Evolutionary conservation across 768 basidiomycete species (phyloP).

Genomic region (Kwoniella bestiolae): DNA sequence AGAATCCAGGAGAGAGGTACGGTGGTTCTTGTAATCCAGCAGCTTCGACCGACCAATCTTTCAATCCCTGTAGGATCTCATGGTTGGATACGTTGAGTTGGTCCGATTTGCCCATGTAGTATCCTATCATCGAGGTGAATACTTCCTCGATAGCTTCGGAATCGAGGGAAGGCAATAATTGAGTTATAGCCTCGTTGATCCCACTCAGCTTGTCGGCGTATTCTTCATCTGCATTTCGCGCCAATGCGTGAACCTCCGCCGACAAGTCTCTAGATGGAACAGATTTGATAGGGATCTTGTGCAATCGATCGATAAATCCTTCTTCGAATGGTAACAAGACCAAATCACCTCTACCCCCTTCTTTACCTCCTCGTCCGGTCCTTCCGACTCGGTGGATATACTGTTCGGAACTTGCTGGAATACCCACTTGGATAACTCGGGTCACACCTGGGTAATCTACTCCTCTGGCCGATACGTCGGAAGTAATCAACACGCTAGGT

Average conservation of each 20-base stretch:
- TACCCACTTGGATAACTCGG: slow-evolving; percentile 86
- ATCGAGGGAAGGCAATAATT: slow-evolving; percentile 58
- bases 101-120: slow-evolving; percentile 65
- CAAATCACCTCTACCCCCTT: slow-evolving; percentile 77
- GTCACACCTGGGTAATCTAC: slow-evolving; percentile 88
- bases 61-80: slow-evolving; percentile 65
- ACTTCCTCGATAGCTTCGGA: slow-evolving; percentile 65
- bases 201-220: slow-evolving; percentile 39
- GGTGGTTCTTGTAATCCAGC: slow-evolving; percentile 65
- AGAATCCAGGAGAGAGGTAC: slow-evolving; percentile 62
- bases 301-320: slow-evolving; percentile 68
- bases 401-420: slow-evolving; percentile 69
- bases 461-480: slow-evolving; percentile 86
- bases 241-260: slow-evolving; percentile 62
- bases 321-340: slow-evolving; percentile 79
- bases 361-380: slow-evolving; percentile 71
- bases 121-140: slow-evolving; percentile 72
- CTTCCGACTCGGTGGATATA: slow-evolving; percentile 87
- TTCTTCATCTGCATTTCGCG: slow-evolving; percentile 64
- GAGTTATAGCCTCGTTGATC: slow-evolving; percentile 49
- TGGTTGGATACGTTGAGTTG: slow-evolving; percentile 62
- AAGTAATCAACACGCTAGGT: slow-evolving; percentile 74
- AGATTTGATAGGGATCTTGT: slow-evolving; percentile 71
- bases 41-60: slow-evolving; percentile 67
- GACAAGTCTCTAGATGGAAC: slow-evolving; percentile 63